Base-by-base conservation (phyloP, 352 stramenopile species). In the Phytophthora pisi region DNA sequence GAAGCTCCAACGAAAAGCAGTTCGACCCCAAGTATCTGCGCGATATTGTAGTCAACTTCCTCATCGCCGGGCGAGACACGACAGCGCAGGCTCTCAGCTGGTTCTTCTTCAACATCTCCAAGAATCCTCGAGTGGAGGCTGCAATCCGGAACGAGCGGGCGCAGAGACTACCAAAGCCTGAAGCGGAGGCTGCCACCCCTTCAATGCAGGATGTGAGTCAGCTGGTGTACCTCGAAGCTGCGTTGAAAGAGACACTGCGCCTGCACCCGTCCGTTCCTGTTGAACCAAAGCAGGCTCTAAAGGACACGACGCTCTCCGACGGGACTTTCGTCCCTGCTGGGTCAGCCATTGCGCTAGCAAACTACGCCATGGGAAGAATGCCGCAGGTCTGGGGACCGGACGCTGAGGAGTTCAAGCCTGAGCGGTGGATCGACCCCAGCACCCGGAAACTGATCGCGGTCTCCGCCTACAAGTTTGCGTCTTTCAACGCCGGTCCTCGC, bases 1-100 rank as follows among this genome's bases (percentile, higher is more conserved):
- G n/a, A 8, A 49, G 42, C 42, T 49, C 42, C 11, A 11, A 49
- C 8, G n/a, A 10, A 9, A 23, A 49, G 42, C 16, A 51, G 7
- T 72, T 82, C 38, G 67, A 81, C 30, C 59, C 70, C 16, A 49
- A 11, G 42, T 49, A 49, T 16, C 45, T 94, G 16, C 77, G 80
- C n/a, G 80, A 93, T 64, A 77, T 96, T 10, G 81, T 90, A 16
- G 66, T 96, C 28, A 92, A 79, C 62, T 89, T 95, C 64, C 57
- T 96, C 31, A 73, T 94, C 40, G 86, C 84, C 31, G 86, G 86
- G 10, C 74, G 87, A 5, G 88, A 96, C 66, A 89, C 88, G 2
- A 92, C 85, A 2, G 84, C 86, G 4, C 83, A 86, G 31, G 71
- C 82, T 7, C 65, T 96, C 15, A 73, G 64, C 15, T 96, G 88